Evolutionary conservation across 345 rosid species (phyloP), one percentile per base, ranked within the genome.

Genomic region (Xanthoceras sorbifolium): DNA sequence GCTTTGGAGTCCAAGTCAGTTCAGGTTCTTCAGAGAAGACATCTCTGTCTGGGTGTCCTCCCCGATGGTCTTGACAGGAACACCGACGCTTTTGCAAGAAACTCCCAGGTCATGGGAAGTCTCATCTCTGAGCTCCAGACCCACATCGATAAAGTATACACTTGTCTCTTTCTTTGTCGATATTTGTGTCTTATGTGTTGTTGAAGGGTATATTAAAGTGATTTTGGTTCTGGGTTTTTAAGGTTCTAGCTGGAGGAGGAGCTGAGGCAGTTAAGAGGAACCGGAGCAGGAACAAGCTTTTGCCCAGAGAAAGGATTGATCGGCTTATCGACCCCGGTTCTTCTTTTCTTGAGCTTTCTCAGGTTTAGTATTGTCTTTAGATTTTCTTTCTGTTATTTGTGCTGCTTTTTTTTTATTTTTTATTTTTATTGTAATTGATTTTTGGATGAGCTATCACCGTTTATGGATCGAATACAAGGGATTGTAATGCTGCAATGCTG

Each of bases 221-320:
- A 62, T 64, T 28, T 75, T 65, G 62, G 57, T 60, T 78, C 60
- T 59, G 34, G 46, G 50, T 66, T 50, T 44, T 80, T 17, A 22
- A 95, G 99, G 97, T 92, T 44, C 81, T 93, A 52, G 93, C 85
- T 15, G 99, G 97, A 72, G 99, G 99, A 84, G 98, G 98, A 75
- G 91, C 87, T 28, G 89, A 84, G 65, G 97, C 98, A 9, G 97
- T 91, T 82, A 91, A 90, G 86, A 90, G 98, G 90, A 91, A 90
- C 81, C 87, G 71, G 80, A 88, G 93, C 75, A 87, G 98, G 87
- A 89, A 89, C 77, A 95, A 95, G 85, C 88, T 95, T 84, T 81
- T 95, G 70, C 98, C 98, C 29, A 86, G 99, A 84, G 98, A 95
- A 73, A 87, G 99, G 79, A 91, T 95, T 65, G 92, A 93, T 80